Evolutionary conservation across 2,329 filamentous ascomycete species (phyloP), one percentile per base, ranked within the genome.

Genomic region (Penicillium sp.): DNA sequence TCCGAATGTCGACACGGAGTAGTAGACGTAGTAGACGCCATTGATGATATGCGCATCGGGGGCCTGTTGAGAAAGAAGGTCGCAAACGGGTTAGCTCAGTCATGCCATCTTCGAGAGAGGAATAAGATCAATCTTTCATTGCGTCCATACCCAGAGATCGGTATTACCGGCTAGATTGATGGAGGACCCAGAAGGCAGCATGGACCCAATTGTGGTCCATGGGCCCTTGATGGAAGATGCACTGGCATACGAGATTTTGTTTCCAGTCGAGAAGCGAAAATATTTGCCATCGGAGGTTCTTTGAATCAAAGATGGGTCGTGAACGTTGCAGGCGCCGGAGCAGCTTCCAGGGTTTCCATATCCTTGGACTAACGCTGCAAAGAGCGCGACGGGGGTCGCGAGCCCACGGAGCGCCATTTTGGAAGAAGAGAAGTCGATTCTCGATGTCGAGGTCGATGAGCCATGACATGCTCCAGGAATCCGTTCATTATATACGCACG

Each of bases 1-100:
- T 0, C 87, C 87, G 63, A 88, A 88, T 0, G 82, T 78, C 38
- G 82, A 86, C n/a, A 89, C 85, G 1, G 84, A 79, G 73, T 90
- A 89, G 80, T 88, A 89, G n/a, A 86, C 73, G 66, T 88, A 83
- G 76, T 89, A 90, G 0, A 79, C 78, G 55, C 75, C 77, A 62
- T 82, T 83, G n/a, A 90, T 78, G 15, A 83, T 75, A 17, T 77
- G 73, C 14, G 88, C 83, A 64, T 90, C 87, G 0, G 88, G 88
- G 1, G 88, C 88, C 86, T 87, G 48, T 31, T 20, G 17, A 8
- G 5, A 28, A 17, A 31, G 31, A 5, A 8, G 17, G 8, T 17
- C 2, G 8, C 14, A 14, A 5, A 8, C n/a, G 34, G 14, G 39
- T 43, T 10, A 54, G 25, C 22, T n/a, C 31, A 7, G 3, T n/a